Percentiles rank a stretch among this genome's conserved stretches.
Conservation (phyloP, 2,329 filamentous ascomycete species). For the Diaporthe aspalathi region DNA sequence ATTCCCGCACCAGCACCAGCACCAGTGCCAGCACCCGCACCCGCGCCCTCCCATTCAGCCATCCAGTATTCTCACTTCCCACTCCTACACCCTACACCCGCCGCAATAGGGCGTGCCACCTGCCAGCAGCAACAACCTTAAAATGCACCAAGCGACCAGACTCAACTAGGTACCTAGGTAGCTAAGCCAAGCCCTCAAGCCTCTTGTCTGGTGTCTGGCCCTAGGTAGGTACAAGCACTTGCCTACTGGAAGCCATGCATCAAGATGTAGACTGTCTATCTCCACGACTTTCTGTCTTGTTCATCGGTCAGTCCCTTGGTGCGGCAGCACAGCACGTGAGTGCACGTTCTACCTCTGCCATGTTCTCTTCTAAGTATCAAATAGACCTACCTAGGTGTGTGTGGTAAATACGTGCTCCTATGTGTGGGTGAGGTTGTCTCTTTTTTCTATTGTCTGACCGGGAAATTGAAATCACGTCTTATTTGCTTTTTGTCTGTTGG, state of each 20-base stretch:
- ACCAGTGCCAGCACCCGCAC: not conserved
- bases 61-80: conserved; percentile 2
- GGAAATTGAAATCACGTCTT: not conserved
- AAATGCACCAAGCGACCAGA: too few relatives aligned
- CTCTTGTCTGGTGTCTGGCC: too few relatives aligned
- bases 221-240: too few relatives aligned
- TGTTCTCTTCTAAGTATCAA: not conserved
- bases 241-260: not conserved
- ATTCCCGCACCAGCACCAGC: conserved; percentile 20
- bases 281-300: too few relatives aligned
- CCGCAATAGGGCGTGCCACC: too few relatives aligned
- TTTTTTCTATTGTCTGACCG: not conserved
- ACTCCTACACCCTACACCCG: not conserved
- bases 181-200: too few relatives aligned
- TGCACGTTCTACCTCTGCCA: not conserved
- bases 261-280: not conserved
- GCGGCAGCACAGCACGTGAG: conserved; percentile 1
- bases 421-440: not conserved
- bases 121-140: too few relatives aligned
- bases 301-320: not conserved
- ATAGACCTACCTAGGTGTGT: too few relatives aligned
- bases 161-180: too few relatives aligned
- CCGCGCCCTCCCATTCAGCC: conserved; percentile 16
- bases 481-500: conserved; percentile 3
- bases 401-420: not conserved